Percentiles rank a stretch among this genome's conserved stretches.
These are phyloP conservation scores for Ustilago bromivora DNA, from an alignment of 1,284 basidiomycete species.

Conservation along the genomic window DNA sequence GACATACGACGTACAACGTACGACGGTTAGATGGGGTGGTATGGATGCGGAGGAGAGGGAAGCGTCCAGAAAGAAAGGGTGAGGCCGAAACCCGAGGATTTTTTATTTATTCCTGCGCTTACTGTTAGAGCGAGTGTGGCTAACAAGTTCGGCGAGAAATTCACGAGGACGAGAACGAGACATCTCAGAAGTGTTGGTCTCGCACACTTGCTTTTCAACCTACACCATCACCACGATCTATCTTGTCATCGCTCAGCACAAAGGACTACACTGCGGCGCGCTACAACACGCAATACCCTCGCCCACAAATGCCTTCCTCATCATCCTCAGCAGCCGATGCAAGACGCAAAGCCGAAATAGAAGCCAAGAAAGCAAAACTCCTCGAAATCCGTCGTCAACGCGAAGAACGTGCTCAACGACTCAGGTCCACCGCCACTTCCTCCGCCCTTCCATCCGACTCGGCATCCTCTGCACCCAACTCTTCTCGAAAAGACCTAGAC, in stretches of 20 bases:
- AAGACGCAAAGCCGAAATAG: constrained; percentile 81
- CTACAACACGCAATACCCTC: no score
- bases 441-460: constrained; percentile 12
- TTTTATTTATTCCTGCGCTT: neutral
- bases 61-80: neutral
- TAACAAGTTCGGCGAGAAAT: no score
- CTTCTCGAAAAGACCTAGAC: constrained; percentile 59
- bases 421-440: constrained; percentile 34
- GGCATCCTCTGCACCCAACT: constrained; percentile 13
- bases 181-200: neutral
- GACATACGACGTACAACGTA: neutral
- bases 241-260: neutral
- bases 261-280: no score
- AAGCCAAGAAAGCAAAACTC: constrained; percentile 89
- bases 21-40: neutral
- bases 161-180: no score
- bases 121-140: no score
- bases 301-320: constrained; percentile 22
- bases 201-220: neutral
- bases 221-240: neutral
- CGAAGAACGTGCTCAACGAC: constrained; percentile 74
- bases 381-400: constrained; percentile 82
- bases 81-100: neutral
- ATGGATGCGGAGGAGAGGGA: neutral
- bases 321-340: constrained; percentile 58